Percentiles rank a stretch among this genome's conserved stretches.
These are phyloP conservation scores for Porphyra umbilicalis DNA, from an alignment of 31 red algal genomes.

Conservation along the genomic window DNA sequence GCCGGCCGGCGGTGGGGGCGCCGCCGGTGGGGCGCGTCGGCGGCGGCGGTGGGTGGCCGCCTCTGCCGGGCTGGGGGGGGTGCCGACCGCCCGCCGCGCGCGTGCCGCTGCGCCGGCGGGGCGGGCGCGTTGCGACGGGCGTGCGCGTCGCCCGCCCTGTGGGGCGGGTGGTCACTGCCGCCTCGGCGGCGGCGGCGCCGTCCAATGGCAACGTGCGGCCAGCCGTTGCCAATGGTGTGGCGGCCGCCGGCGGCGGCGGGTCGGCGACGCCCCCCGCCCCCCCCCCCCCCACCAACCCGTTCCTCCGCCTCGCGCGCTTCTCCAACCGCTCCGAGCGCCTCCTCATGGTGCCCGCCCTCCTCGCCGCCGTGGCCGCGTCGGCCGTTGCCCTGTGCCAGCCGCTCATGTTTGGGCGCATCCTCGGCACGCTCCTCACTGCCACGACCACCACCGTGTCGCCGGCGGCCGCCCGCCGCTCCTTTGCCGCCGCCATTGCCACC, in stretches of 20 bases:
- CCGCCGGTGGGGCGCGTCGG: too few species aligned
- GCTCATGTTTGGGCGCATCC: conserved; percentile 40
- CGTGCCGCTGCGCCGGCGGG: too few species aligned
- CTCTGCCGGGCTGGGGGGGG: too few species aligned
- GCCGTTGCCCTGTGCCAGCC: conserved; percentile 34
- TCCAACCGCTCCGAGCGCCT: conserved; percentile 17
- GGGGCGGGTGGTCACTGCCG: not conserved
- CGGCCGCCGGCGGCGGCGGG: not conserved
- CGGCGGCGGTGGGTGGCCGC: too few species aligned
- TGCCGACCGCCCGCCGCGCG: too few species aligned
- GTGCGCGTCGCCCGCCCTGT: too few species aligned
- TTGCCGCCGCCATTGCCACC: conserved; percentile 15
- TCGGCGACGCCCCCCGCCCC: not conserved
- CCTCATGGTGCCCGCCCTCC: conserved; percentile 42
- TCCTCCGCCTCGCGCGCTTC: not conserved
- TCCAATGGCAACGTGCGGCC: not conserved
- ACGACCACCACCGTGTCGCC: not conserved
- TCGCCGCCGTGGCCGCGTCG: conserved; percentile 26
- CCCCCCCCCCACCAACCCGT: too few species aligned
- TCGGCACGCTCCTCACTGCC: conserved; percentile 20
- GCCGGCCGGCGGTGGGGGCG: too few species aligned
- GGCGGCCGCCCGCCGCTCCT: not conserved
- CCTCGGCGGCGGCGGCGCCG: not conserved
- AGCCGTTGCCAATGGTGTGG: not conserved
- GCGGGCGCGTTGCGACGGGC: too few species aligned